Conservation (phyloP, 2,329 filamentous ascomycete species). For the Fusarium buxicola region DNA sequence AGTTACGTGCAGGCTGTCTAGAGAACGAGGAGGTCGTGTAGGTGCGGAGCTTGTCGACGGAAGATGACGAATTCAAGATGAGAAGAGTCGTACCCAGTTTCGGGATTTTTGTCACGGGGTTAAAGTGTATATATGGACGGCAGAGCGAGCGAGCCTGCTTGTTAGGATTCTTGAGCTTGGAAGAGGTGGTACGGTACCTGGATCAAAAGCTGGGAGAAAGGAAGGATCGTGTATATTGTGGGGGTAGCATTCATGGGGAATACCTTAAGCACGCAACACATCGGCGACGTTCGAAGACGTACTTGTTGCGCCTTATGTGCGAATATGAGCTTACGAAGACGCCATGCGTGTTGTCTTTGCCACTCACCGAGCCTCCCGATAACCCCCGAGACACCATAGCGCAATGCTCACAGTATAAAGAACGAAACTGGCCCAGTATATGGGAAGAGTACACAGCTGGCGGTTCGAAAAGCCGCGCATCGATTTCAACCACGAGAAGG, state of each 20-base stretch:
- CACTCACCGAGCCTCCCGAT: conserved; percentile 33
- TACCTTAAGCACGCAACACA: conserved; percentile 25
- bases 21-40: conserved; percentile 36
- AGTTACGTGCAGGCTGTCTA: conserved; percentile 88
- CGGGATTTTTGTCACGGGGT: not conserved
- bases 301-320: conserved; percentile 8
- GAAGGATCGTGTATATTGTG: conserved; percentile 26
- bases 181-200: conserved; percentile 12
- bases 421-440: not conserved
- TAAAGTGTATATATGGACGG: conserved; percentile 30
- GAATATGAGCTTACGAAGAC: conserved; percentile 25
- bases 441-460: not conserved
- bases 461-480: not conserved
- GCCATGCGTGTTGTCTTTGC: conserved; percentile 19
- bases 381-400: not conserved
- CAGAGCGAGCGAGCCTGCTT: conserved; percentile 10
- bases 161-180: conserved; percentile 7
- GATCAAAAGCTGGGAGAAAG: conserved; percentile 10
- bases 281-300: conserved; percentile 6
- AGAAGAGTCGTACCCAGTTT: not conserved
- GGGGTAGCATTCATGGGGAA: conserved; percentile 25
- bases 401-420: conserved; percentile 10
- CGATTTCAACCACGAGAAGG: conserved; percentile 1
- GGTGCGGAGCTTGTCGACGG: conserved; percentile 19
- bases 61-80: conserved; percentile 2